A percentile compares a stretch with the other conserved stretches of the same genome.
Evolutionary conservation across 2,329 filamentous ascomycete species (phyloP).

Genomic region (Lachnellula arida): DNA sequence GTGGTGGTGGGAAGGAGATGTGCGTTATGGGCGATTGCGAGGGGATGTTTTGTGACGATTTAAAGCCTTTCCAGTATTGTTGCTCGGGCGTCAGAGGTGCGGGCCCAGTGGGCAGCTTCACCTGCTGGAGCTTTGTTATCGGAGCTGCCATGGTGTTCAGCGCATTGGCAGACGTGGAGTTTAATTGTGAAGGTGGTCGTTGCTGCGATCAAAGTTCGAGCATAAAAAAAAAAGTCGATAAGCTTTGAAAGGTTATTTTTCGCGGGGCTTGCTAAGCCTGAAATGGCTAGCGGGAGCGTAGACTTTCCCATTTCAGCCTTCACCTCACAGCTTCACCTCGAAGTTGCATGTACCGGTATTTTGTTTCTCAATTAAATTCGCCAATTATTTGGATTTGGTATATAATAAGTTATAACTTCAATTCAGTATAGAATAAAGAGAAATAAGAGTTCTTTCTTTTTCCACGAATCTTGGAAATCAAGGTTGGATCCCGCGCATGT

Average conservation of each 20-base stretch:
- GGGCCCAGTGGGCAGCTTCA: slow-evolving; percentile 75
- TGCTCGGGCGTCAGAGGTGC: slow-evolving; percentile 86
- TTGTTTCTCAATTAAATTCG: background rate
- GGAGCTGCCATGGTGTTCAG: slow-evolving; percentile 27
- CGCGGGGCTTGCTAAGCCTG: background rate
- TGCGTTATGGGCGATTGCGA: slow-evolving; percentile 88
- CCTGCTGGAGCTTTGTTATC: slow-evolving; percentile 41
- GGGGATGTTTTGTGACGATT: slow-evolving; percentile 82
- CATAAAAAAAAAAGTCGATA: slow-evolving; percentile 8
- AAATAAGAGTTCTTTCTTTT: background rate
- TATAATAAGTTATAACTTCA: no score
- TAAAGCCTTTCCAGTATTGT: slow-evolving; percentile 93
- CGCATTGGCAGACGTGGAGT: slow-evolving; percentile 4
- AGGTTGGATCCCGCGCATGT: background rate
- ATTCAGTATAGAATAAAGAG: background rate
- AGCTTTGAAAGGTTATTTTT: slow-evolving; percentile 8
- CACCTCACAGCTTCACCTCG: background rate
- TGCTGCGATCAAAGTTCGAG: background rate
- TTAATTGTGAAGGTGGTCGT: background rate
- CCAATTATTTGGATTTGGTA: background rate
- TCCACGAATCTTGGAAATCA: background rate
- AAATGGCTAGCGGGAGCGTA: background rate
- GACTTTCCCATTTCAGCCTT: background rate
- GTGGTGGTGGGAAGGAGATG: slow-evolving; percentile 66
- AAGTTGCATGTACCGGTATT: no score